Evolutionary conservation across 495 filamentous ascomycete species (phyloP).

Genomic region (Thermothielavioides terrestris): DNA sequence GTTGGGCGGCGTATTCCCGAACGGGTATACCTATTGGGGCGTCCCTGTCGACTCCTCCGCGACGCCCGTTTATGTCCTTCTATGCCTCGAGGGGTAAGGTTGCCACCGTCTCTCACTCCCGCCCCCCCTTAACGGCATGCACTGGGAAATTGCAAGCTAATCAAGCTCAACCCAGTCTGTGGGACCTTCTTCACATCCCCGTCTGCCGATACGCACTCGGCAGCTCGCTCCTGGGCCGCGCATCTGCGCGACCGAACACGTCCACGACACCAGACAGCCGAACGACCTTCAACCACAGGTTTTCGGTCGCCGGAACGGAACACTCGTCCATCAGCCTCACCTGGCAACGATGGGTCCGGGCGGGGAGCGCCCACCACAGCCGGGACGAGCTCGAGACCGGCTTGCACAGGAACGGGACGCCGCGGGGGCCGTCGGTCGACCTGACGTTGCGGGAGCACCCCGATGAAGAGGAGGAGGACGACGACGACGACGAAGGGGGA

Average conservation of each 20-base stretch:
- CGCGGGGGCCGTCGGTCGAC: neutral
- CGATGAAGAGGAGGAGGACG: neutral
- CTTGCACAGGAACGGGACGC: neutral
- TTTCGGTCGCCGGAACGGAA: slow-evolving; percentile 9
- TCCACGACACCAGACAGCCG: neutral
- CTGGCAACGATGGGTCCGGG: slow-evolving; percentile 11
- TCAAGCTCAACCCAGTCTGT: slow-evolving; percentile 15
- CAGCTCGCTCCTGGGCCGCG: slow-evolving; percentile 1
- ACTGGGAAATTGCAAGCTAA: too few relatives aligned
- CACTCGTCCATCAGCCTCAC: slow-evolving; percentile 10
- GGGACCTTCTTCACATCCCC: slow-evolving; percentile 18
- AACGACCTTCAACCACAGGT: slow-evolving; percentile 8
- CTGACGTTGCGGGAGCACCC: slow-evolving; percentile 5
- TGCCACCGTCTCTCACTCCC: too few relatives aligned
- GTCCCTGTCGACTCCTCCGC: slow-evolving; percentile 10
- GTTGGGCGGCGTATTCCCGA: slow-evolving; percentile 16
- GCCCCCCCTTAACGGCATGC: too few relatives aligned
- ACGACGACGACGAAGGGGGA: neutral
- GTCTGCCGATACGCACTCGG: slow-evolving; percentile 13
- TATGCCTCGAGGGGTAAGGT: slow-evolving; percentile 23
- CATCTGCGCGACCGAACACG: neutral
- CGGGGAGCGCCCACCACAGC: slow-evolving; percentile 4
- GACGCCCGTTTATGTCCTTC: slow-evolving; percentile 20
- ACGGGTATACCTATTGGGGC: slow-evolving; percentile 17
- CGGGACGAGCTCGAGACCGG: slow-evolving; percentile 1